A percentile compares a stretch with the other conserved stretches of the same genome.
Conservation (phyloP, 495 filamentous ascomycete genomes). For the Talaromyces wortmannii region DNA sequence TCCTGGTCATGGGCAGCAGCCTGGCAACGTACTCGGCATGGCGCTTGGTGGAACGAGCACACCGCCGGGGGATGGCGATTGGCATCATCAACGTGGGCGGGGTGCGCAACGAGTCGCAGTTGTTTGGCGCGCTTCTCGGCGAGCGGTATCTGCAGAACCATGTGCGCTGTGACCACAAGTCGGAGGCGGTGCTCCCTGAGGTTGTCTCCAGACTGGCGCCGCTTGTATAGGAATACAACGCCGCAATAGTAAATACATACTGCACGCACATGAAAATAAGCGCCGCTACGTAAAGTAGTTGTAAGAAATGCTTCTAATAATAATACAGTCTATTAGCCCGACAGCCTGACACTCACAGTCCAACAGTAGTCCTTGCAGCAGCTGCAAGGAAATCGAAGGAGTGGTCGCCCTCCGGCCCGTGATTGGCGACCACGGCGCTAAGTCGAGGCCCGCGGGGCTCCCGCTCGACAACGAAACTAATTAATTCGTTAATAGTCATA, state of each 20-base stretch:
- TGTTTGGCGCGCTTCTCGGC: slow-evolving; percentile 46
- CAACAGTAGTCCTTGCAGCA: not conserved
- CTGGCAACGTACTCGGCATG: slow-evolving; percentile 94
- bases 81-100: slow-evolving; percentile 80
- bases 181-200: slow-evolving; percentile 27
- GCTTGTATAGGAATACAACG: not conserved
- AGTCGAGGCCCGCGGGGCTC: not conserved
- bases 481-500: too few relatives aligned
- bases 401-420: not conserved
- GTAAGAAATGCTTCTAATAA: too few relatives aligned
- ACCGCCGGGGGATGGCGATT: slow-evolving; percentile 75
- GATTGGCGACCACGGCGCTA: not conserved
- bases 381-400: not conserved
- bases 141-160: slow-evolving; percentile 10
- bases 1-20: slow-evolving; percentile 82
- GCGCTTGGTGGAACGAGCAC: slow-evolving; percentile 77
- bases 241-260: not conserved
- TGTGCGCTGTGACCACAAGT: slow-evolving; percentile 32
- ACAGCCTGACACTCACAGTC: too few relatives aligned
- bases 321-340: too few relatives aligned
- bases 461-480: too few relatives aligned
- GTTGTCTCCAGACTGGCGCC: slow-evolving; percentile 7
- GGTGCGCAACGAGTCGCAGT: slow-evolving; percentile 67
- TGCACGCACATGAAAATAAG: not conserved
- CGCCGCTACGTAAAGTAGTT: not conserved